Evolutionary conservation across 169 alveolate species (phyloP).

Genomic region (Eimeria tenella): DNA sequence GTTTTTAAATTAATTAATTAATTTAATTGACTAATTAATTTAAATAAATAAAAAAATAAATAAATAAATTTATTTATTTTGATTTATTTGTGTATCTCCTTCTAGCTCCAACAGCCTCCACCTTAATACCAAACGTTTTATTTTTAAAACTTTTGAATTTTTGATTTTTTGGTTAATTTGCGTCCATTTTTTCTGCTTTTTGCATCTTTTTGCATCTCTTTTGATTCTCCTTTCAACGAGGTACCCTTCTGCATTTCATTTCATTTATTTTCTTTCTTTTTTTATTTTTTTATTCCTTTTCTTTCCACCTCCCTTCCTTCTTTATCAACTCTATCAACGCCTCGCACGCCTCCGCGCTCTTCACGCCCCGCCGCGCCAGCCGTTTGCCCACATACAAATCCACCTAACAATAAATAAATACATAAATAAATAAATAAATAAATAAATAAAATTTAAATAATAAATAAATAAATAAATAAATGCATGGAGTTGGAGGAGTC

Average conservation of each 20-base stretch:
- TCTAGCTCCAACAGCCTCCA: no score
- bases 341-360: conserved; percentile 89
- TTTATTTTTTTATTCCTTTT: conserved; percentile 47
- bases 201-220: neutral
- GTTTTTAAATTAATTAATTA: no score
- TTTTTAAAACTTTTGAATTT: no score
- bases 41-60: neutral
- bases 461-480: no score
- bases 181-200: neutral
- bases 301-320: conserved; percentile 84
- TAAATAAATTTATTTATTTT: neutral
- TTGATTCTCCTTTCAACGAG: neutral
- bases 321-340: conserved; percentile 87
- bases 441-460: no score
- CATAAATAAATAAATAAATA: no score
- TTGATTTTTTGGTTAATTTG: no score
- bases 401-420: conserved; percentile 78
- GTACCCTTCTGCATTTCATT: neutral
- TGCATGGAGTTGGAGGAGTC: no score
- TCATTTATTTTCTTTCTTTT: no score
- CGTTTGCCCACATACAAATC: conserved; percentile 90
- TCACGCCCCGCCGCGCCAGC: conserved; percentile 87
- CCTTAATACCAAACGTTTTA: no score
- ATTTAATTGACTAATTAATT: no score
- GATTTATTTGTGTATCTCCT: no score